Evolutionary conservation across 1,139 yeast genomes (phyloP), one percentile per base, ranked within the genome.

Genomic region (Nakaseomyces bracarensis): DNA sequence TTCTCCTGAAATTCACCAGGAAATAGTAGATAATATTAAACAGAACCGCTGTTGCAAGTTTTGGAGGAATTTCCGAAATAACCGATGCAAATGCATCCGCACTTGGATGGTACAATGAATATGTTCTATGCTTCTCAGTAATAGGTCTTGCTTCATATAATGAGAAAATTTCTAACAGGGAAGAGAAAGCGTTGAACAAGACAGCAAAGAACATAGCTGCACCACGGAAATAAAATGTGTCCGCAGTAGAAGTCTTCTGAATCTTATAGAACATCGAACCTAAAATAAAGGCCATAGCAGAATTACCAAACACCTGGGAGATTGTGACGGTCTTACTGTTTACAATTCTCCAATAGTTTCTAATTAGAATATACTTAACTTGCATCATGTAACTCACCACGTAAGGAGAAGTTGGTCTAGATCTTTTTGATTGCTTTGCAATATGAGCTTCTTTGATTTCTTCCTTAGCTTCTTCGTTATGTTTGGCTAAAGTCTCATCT

Each of bases 191-290:
- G 60, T 83, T 82, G 64, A 80, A 82, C 55, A 84, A 68, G 40
- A 82, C 74, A 38, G 93, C 83, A 59, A 82, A 82, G 66, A 83
- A 85, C 67, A 85, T 63, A 20, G 82, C 72, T 19, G 89, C 81
- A 50, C 82, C 77, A 54, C 95, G 72, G 49, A 67, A 71, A 58
- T 74, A 82, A 60, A 83, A 80, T 1, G 83, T 72, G 1, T 67
- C 64, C 0, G 83, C 72, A 19, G 57, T 60, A 3, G 59, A 52
- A 3, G 58, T 62, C 39, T 48, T 42, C 59, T 58, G 52, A 50
- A 80, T 57, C 54, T 83, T 80, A 67, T 75, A 84, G 59, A 82
- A 84, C 56, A 85, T 76, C 1, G 95, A 83, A 3, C 89, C 74
- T 43, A 83, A 64, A 46, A 85, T 66, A 46, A 85, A 69, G 27